A percentile compares a stretch with the other conserved stretches of the same genome.
These are phyloP conservation scores for Taphrina betulina DNA, from an alignment of 1,139 yeast genomes.

Conservation along the genomic window DNA sequence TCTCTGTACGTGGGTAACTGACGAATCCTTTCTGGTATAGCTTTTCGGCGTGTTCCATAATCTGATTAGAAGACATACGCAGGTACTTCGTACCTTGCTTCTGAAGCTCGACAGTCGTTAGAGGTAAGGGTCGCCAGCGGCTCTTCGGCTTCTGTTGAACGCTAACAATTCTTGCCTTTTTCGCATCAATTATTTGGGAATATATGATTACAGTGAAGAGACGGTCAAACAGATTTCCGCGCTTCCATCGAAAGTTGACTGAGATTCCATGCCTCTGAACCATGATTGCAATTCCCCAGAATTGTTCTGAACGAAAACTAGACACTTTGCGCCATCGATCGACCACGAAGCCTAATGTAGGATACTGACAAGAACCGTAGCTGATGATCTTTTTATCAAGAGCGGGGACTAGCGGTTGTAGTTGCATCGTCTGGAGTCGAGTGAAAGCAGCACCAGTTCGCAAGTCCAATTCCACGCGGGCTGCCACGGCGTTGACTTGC, in stretches of 20 bases:
- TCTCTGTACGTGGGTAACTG: slow-evolving; percentile 97
- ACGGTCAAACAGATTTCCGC: slow-evolving; percentile 71
- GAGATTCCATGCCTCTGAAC: slow-evolving; percentile 44
- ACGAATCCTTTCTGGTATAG: slow-evolving; percentile 81
- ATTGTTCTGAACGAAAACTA: slow-evolving; percentile 69
- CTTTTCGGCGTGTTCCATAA: slow-evolving; percentile 64
- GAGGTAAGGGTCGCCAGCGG: slow-evolving; percentile 79
- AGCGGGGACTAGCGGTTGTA: slow-evolving; percentile 44
- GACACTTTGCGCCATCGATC: slow-evolving; percentile 79
- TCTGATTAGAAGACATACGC: slow-evolving; percentile 75
- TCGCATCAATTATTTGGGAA: slow-evolving; percentile 58
- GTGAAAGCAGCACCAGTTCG: slow-evolving; percentile 90
- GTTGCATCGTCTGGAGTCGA: slow-evolving; percentile 61
- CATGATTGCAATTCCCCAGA: slow-evolving; percentile 67
- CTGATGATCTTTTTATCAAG: slow-evolving; percentile 39
- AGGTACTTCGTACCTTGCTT: slow-evolving; percentile 75
- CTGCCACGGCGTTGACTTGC: slow-evolving; percentile 78
- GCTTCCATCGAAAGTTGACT: slow-evolving; percentile 63
- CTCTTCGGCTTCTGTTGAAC: slow-evolving; percentile 64
- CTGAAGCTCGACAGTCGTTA: slow-evolving; percentile 94
- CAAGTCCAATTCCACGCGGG: slow-evolving; percentile 82
- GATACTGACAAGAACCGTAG: slow-evolving; percentile 85
- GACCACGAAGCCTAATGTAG: slow-evolving; percentile 95
- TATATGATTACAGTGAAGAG: slow-evolving; percentile 61
- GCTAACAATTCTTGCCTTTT: slow-evolving; percentile 54